Conservation (phyloP, 345 rosid genomes). For the Alliaria petiolata region DNA sequence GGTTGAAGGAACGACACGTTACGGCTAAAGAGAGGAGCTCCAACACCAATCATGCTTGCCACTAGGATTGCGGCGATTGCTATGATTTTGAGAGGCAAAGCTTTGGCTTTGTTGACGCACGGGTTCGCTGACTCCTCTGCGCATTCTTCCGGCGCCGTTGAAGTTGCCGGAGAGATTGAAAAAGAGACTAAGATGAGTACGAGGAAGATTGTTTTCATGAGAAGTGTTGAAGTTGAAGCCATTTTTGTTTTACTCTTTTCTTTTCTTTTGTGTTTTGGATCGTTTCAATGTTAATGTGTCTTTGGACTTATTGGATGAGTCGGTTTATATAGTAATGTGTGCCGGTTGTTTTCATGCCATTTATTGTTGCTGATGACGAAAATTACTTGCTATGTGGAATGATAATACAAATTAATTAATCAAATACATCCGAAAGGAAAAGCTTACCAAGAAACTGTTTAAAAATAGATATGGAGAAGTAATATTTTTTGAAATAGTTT, state of each 20-base stretch:
- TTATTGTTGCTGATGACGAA: conserved; percentile 6
- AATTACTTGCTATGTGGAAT: too few species aligned
- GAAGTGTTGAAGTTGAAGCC: conserved; percentile 14
- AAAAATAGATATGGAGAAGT: too few species aligned
- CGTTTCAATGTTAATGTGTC: conserved; percentile 10
- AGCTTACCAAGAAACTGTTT: background rate
- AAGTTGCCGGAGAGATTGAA: conserved; percentile 24
- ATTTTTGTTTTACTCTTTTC: background rate
- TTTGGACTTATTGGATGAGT: conserved; percentile 9
- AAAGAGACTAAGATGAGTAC: conserved; percentile 29
- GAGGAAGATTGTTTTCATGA: conserved; percentile 23
- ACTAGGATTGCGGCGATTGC: conserved; percentile 47
- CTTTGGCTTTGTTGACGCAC: conserved; percentile 49
- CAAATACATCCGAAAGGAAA: background rate
- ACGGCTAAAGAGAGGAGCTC: conserved; percentile 50
- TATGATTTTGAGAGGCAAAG: conserved; percentile 52
- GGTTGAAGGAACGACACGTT: conserved; percentile 58
- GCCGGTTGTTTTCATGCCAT: conserved; percentile 27
- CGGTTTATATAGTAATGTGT: conserved; percentile 30
- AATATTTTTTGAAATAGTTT: too few species aligned
- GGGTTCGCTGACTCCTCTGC: conserved; percentile 16
- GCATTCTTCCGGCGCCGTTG: conserved; percentile 30
- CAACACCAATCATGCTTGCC: conserved; percentile 64
- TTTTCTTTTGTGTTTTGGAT: conserved; percentile 1
- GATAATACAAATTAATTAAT: background rate